These are phyloP conservation scores for Pseudotulostoma volvatum DNA, from an alignment of 495 filamentous ascomycete genomes.

Conservation along the genomic window DNA sequence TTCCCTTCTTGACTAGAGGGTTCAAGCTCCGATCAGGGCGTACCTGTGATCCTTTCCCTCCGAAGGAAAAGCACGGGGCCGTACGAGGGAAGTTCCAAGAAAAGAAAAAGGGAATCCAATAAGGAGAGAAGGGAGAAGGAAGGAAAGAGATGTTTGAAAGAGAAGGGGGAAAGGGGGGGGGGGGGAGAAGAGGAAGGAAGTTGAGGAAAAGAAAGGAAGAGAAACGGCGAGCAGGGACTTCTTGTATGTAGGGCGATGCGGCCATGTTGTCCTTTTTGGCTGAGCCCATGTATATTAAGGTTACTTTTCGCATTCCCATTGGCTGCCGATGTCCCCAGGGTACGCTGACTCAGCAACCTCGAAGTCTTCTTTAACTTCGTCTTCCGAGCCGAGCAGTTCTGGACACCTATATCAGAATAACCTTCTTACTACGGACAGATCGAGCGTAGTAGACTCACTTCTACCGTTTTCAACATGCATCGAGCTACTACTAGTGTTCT, in stretches of 20 bases:
- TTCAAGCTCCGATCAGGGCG: not conserved
- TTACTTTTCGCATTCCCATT: slow-evolving; percentile 29
- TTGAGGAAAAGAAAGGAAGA: not conserved
- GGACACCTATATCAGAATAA: too few species aligned
- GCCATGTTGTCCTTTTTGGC: slow-evolving; percentile 34
- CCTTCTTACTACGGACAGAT: too few species aligned
- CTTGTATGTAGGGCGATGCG: slow-evolving; percentile 17
- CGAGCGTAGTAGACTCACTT: too few species aligned
- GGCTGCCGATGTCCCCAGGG: slow-evolving; percentile 8
- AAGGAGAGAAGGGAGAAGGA: slow-evolving; percentile 1
- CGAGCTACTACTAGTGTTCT: too few species aligned
- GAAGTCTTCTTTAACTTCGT: too few species aligned
- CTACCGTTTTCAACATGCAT: too few species aligned
- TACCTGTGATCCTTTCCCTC: not conserved
- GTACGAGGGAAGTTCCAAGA: slow-evolving; percentile 3
- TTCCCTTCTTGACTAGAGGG: not conserved
- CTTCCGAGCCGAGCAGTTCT: too few species aligned
- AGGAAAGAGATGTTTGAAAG: not conserved
- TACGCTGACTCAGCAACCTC: slow-evolving; percentile 12
- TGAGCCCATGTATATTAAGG: slow-evolving; percentile 13
- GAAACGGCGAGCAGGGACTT: slow-evolving; percentile 5
- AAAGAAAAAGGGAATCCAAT: slow-evolving; percentile 1
- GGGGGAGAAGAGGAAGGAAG: not conserved
- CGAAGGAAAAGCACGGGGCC: not conserved
- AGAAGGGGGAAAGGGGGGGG: slow-evolving; percentile 1